Base-by-base conservation (phyloP, 805 yeast species). In the Ogataea siamensis region DNA sequence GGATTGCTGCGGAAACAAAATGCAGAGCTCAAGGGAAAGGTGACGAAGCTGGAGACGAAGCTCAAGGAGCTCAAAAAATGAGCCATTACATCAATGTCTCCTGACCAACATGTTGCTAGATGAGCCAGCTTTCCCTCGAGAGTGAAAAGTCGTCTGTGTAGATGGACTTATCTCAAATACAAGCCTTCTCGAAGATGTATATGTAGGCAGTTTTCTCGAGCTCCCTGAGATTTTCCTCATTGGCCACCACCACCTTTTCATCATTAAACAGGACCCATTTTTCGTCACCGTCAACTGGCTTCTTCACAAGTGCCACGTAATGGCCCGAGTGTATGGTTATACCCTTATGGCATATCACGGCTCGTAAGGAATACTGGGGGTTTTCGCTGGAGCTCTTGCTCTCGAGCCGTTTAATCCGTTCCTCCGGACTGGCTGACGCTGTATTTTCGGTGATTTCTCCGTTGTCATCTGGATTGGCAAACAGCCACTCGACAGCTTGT, bases 401-500 rank as follows among this genome's bases (percentile, higher is more conserved):
- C 16, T 45, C 43, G 9, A 54, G 27, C 17, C 34, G 26, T 21
- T 43, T 33, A 4, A 53, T 35, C 12, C 37, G 26, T 1, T 42
- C 31, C 9, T 51, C 47, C 1, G 33, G 28, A 2, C 37, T 10
- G 10, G 28, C 36, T 7, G 28, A 24, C 2, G 45, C 47, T 5
- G n/a, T n/a, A n/a, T 45, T 56, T 8, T 34, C 13, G 4, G 67
- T 66, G 4, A 82, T 48, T 5, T 60, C 70, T 3, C 89, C 94
- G 50, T 79, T 75, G 59, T 84, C 95, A 44, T 84, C 84, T 8
- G 94, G 87, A 54, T 91, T 74, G 16, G 65, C 64, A 55, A 93
- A 93, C 5, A 93, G 71, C 98, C 98, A 93, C 43, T 88, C 96
- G 4, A 88, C 83, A 4, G 98, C 84, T 1, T 76, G 74, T 50